Evolutionary conservation across 2,329 filamentous ascomycete species (phyloP).

Genomic region (Hymenoscyphus fraxineus): DNA sequence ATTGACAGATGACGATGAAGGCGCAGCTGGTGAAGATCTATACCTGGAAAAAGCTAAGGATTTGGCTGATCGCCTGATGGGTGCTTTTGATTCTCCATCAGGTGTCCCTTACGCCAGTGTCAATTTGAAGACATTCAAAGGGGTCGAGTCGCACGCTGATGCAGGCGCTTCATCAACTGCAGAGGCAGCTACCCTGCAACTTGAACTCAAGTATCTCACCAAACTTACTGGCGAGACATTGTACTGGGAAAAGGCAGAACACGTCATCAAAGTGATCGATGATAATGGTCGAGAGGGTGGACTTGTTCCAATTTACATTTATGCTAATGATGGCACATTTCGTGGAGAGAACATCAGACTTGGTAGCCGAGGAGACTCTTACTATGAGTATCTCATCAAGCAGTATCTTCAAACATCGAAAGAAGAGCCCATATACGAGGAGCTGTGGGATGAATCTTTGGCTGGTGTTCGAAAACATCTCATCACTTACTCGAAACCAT

Average conservation of each 20-base stretch:
- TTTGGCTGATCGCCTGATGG: slow-evolving; percentile 78
- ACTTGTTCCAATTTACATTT: slow-evolving; percentile 87
- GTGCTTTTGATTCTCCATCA: slow-evolving; percentile 82
- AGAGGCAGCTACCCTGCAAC: slow-evolving; percentile 85
- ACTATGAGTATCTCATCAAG: slow-evolving; percentile 99
- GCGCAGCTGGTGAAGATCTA: slow-evolving; percentile 76
- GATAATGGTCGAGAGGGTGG: slow-evolving; percentile 75
- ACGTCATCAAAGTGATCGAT: slow-evolving; percentile 87
- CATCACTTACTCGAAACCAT: slow-evolving; percentile 78
- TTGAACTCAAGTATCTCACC: slow-evolving; percentile 95
- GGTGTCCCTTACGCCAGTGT: slow-evolving; percentile 89
- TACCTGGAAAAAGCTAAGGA: slow-evolving; percentile 96
- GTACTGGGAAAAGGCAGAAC: slow-evolving; percentile 90
- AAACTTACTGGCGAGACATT: slow-evolving; percentile 89
- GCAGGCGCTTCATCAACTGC: slow-evolving; percentile 88
- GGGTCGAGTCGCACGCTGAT: slow-evolving; percentile 78
- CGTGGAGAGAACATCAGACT: slow-evolving; percentile 81
- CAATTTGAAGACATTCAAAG: slow-evolving; percentile 73
- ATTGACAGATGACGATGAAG: slow-evolving; percentile 65
- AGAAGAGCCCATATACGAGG: slow-evolving; percentile 78
- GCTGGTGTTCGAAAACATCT: slow-evolving; percentile 86
- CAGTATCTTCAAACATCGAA: slow-evolving; percentile 93
- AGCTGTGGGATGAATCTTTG: slow-evolving; percentile 89
- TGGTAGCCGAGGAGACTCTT: slow-evolving; percentile 92
- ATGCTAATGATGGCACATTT: slow-evolving; percentile 75